Evolutionary conservation across 192 early-diverging fungal species (phyloP).

Genomic region (Tieghemiomyces parasiticus): DNA sequence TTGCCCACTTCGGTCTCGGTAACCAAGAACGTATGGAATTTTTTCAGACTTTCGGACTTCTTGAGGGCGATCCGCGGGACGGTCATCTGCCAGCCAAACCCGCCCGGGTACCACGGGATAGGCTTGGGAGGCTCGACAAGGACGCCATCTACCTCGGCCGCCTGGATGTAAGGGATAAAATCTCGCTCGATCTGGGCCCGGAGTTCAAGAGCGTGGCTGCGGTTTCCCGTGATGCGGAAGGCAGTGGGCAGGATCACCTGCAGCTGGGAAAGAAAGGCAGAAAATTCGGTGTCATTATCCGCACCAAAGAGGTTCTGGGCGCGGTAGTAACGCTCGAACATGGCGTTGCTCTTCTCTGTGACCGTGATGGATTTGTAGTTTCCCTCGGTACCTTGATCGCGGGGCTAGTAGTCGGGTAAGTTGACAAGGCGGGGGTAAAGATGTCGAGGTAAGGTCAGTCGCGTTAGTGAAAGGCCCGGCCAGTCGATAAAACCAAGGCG

Average conservation of each 20-base stretch:
- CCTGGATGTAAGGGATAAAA: slow-evolving; percentile 39
- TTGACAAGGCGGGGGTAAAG: too few species aligned
- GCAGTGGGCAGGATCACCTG: slow-evolving; percentile 67
- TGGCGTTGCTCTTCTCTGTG: slow-evolving; percentile 38
- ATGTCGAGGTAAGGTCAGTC: too few species aligned
- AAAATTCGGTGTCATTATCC: slow-evolving; percentile 82
- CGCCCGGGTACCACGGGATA: slow-evolving; percentile 78
- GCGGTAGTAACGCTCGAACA: slow-evolving; percentile 57
- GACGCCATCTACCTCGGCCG: slow-evolving; percentile 50
- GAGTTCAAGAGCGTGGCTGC: slow-evolving; percentile 55
- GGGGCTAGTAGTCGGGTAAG: too few species aligned
- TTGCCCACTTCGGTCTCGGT: slow-evolving; percentile 98
- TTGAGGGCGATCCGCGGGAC: slow-evolving; percentile 60
- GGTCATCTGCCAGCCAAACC: slow-evolving; percentile 78
- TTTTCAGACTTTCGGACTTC: slow-evolving; percentile 53
- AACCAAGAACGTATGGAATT: slow-evolving; percentile 90
- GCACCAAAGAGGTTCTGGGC: slow-evolving; percentile 50
- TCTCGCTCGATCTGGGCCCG: slow-evolving; percentile 50
- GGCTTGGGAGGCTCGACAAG: slow-evolving; percentile 58
- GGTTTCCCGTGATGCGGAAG: slow-evolving; percentile 87
- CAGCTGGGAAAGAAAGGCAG: slow-evolving; percentile 51
- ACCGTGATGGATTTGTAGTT: slow-evolving; percentile 13
- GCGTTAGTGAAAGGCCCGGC: too few species aligned
- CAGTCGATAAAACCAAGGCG: too few species aligned
- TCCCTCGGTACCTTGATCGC: too few species aligned